These are phyloP conservation scores for Diatrype stigma DNA, from an alignment of 2,329 filamentous ascomycete genomes.

Conservation along the genomic window DNA sequence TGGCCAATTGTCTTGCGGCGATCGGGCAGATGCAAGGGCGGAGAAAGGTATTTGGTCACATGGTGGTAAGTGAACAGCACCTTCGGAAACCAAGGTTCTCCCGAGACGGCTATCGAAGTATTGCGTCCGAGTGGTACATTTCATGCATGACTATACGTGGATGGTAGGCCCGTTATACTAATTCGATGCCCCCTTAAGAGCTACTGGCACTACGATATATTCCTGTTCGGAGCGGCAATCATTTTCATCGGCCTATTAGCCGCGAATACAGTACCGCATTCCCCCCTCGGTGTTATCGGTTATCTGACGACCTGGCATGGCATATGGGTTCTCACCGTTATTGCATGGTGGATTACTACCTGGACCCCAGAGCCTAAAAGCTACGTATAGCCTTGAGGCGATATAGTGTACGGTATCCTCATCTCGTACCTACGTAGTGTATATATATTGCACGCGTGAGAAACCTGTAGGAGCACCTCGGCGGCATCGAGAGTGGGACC, in stretches of 20 bases:
- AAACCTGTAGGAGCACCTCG: too few relatives aligned
- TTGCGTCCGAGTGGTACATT: too few relatives aligned
- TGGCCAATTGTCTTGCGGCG: slow-evolving; percentile 8
- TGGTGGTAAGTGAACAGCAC: slow-evolving; percentile 9
- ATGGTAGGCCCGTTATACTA: too few relatives aligned
- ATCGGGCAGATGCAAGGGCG: slow-evolving; percentile 8
- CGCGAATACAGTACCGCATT: slow-evolving; percentile 2
- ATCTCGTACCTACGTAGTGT: too few relatives aligned
- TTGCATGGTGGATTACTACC: slow-evolving; percentile 10
- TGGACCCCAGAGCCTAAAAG: slow-evolving; percentile 7
- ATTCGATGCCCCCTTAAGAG: slow-evolving; percentile 2
- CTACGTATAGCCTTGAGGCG: slow-evolving; percentile 1
- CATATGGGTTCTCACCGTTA: slow-evolving; percentile 12
- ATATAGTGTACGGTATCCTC: too few relatives aligned
- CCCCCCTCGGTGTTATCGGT: slow-evolving; percentile 6
- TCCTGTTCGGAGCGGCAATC: slow-evolving; percentile 7
- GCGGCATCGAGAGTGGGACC: too few relatives aligned
- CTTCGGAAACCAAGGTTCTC: too few relatives aligned
- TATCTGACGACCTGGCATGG: slow-evolving; percentile 11
- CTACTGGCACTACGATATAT: slow-evolving; percentile 10
- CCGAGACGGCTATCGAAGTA: too few relatives aligned
- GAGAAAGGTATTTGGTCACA: slow-evolving; percentile 5
- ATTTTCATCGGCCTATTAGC: slow-evolving; percentile 4
- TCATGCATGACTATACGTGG: too few relatives aligned
- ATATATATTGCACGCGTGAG: too few relatives aligned